These are phyloP conservation scores for Alopecurus myosuroides DNA, from an alignment of 176 grass and related monocot genomes.

Conservation along the genomic window DNA sequence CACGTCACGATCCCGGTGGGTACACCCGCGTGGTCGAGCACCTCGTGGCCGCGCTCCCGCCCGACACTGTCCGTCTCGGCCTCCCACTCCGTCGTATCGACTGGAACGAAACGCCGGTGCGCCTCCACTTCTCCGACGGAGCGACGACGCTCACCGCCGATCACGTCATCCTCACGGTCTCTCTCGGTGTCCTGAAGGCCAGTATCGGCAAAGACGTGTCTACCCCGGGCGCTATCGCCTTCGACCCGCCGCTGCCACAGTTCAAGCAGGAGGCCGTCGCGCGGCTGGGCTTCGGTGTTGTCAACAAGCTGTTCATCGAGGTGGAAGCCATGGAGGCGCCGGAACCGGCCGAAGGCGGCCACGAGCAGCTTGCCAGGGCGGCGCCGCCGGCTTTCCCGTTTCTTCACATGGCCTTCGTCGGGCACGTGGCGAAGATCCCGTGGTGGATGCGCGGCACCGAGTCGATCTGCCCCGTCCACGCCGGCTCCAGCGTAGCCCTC, in stretches of 20 bases:
- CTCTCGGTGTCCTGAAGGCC: conserved; percentile 81
- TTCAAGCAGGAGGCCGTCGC: conserved; percentile 63
- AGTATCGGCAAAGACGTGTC: conserved; percentile 30
- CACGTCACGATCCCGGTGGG: conserved; percentile 73
- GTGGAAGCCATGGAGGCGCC: conserved; percentile 13
- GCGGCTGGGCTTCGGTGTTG: conserved; percentile 70
- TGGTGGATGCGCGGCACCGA: conserved; percentile 77
- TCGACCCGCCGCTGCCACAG: conserved; percentile 64
- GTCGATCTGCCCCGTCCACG: conserved; percentile 63
- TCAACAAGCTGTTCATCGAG: conserved; percentile 86
- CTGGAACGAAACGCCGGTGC: conserved; percentile 44
- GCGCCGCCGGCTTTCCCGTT: conserved; percentile 36
- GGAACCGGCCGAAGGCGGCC: not conserved
- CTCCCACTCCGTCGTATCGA: conserved; percentile 47
- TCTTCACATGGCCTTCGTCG: conserved; percentile 41
- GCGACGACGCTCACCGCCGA: conserved; percentile 32
- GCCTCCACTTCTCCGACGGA: conserved; percentile 53
- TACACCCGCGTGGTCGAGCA: conserved; percentile 62
- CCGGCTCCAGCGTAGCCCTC: conserved; percentile 50
- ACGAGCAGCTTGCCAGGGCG: not conserved
- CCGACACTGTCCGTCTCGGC: conserved; percentile 43
- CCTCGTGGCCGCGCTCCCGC: conserved; percentile 46
- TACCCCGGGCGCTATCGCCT: conserved; percentile 30
- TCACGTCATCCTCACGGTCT: conserved; percentile 78
- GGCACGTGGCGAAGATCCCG: conserved; percentile 42